Percentiles rank a stretch among this genome's conserved stretches.
These are phyloP conservation scores for Solanum pimpinellifolium DNA, from an alignment of 257 asterid genomes.

Conservation along the genomic window DNA sequence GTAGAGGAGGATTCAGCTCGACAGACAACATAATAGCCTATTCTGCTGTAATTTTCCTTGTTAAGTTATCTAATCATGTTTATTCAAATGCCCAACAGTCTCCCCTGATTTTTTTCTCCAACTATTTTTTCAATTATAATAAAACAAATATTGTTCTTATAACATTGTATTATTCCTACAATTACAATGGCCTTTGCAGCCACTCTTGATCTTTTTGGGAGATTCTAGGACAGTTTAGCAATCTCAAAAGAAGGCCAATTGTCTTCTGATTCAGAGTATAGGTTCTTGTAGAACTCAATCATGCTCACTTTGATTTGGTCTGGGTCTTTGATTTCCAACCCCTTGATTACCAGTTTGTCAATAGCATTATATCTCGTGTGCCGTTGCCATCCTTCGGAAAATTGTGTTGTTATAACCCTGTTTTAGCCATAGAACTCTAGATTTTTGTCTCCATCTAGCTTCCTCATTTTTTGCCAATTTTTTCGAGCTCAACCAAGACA, in stretches of 20 bases:
- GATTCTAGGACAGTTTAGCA: background rate
- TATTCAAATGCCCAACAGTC: background rate
- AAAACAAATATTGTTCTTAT: background rate
- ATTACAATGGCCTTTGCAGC: background rate
- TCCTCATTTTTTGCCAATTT: background rate
- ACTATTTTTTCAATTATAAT: background rate
- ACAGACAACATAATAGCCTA: background rate
- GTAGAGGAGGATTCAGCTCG: background rate
- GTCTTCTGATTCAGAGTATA: background rate
- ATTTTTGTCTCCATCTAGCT: background rate
- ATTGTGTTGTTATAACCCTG: background rate
- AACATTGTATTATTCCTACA: background rate
- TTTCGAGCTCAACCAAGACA: background rate
- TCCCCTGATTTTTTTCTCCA: background rate
- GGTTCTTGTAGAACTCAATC: background rate
- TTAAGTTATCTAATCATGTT: background rate
- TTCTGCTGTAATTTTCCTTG: background rate
- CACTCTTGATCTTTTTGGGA: background rate
- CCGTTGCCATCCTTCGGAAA: background rate
- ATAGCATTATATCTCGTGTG: background rate
- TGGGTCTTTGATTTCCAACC: background rate
- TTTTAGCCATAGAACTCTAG: background rate
- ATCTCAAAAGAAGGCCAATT: background rate
- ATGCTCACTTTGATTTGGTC: background rate
- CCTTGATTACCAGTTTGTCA: background rate